A percentile compares a stretch with the other conserved stretches of the same genome.
phyloP scores from a whole-genome alignment of 2,329 filamentous ascomycete genomes.

The Hypoxylon sp. region DNA sequence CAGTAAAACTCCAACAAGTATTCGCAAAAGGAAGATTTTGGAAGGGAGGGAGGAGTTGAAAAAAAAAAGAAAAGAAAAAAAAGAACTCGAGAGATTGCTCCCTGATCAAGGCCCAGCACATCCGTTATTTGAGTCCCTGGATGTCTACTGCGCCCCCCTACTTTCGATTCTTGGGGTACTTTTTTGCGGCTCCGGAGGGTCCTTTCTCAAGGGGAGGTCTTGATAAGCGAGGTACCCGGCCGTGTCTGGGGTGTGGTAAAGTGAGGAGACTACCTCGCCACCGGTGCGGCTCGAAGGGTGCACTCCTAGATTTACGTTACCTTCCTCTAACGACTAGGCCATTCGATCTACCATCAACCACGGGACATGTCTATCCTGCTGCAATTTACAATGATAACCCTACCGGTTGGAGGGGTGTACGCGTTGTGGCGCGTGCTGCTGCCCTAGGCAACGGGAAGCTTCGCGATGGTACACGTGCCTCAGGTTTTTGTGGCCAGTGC shows the following conservation, averaged over 20 bases:
- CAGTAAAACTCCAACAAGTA: neutral
- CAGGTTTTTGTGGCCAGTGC: neutral
- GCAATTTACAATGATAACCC: neutral
- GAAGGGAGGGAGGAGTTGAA: too few relatives aligned
- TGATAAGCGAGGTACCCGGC: neutral
- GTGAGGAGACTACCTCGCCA: neutral
- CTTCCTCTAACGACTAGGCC: neutral
- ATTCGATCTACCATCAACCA: neutral
- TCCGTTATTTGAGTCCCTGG: neutral
- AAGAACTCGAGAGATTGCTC: neutral
- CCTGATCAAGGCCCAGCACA: neutral
- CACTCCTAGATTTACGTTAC: neutral
- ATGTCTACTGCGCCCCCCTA: neutral
- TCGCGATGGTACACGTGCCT: neutral
- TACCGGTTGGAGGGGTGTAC: neutral
- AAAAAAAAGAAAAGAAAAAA: neutral
- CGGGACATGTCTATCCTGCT: neutral
- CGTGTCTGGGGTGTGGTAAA: constrained; percentile 1
- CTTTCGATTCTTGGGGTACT: neutral
- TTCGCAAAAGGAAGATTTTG: neutral
- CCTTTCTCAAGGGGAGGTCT: neutral
- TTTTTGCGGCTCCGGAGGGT: neutral
- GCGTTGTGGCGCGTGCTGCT: neutral
- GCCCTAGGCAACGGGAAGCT: neutral
- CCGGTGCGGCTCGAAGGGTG: neutral